A percentile compares a stretch with the other conserved stretches of the same genome.
Evolutionary conservation across 305 asterid species (phyloP).

Genomic region (Fraxinus velutina): DNA sequence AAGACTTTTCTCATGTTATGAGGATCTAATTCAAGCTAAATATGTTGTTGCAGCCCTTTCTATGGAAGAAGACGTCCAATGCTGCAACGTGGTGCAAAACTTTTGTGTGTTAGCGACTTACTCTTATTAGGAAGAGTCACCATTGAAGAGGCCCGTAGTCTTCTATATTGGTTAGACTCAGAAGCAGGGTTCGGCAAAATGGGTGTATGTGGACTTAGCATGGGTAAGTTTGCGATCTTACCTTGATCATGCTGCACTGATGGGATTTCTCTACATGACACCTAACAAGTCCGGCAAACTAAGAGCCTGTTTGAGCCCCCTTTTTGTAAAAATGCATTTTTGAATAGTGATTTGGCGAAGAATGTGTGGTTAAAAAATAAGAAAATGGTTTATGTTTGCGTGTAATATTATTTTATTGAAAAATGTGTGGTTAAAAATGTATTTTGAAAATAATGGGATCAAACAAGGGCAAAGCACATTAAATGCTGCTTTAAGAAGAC

Average conservation of each 20-base stretch:
- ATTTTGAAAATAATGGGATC: background rate
- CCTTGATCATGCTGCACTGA: conserved; percentile 9
- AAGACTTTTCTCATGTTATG: conserved; percentile 9
- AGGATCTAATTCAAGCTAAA: conserved; percentile 14
- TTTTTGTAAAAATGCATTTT: background rate
- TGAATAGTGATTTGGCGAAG: background rate
- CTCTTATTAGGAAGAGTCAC: conserved; percentile 89
- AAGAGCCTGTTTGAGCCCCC: background rate
- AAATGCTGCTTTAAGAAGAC: background rate
- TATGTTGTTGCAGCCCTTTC: conserved; percentile 70
- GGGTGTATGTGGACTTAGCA: conserved; percentile 97
- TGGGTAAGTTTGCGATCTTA: conserved; percentile 57
- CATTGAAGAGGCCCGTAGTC: conserved; percentile 92
- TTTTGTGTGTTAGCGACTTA: conserved; percentile 92
- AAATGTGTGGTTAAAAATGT: background rate
- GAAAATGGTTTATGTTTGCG: background rate
- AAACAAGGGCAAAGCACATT: background rate
- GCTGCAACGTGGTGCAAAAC: conserved; percentile 88
- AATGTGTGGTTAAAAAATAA: background rate
- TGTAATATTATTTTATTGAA: background rate
- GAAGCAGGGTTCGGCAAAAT: conserved; percentile 94
- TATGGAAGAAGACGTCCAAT: conserved; percentile 95
- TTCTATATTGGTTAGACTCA: conserved; percentile 77
- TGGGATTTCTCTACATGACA: conserved; percentile 3
- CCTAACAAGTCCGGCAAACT: background rate